Conservation (phyloP, 2,329 filamentous ascomycete species). For the Pseudogymnoascus sp. region DNA sequence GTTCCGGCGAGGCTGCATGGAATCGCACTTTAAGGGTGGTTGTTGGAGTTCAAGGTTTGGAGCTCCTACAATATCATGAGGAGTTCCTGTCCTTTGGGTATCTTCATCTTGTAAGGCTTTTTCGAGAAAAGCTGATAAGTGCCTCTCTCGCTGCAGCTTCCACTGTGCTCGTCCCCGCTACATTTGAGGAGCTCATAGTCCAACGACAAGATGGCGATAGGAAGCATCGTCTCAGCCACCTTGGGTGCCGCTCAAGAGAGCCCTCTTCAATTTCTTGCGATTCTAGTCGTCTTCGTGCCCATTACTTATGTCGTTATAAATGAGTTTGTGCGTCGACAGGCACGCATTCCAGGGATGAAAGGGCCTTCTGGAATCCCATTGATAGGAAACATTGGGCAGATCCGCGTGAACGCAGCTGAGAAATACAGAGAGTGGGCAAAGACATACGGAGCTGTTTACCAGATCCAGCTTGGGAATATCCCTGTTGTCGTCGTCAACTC, state of each 20-base stretch:
- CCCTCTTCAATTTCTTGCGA: conserved; percentile 11
- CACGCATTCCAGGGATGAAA: conserved; percentile 36
- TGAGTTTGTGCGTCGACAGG: conserved; percentile 16
- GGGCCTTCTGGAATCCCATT: conserved; percentile 44
- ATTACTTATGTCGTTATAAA: conserved; percentile 18
- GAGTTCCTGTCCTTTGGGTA: background rate
- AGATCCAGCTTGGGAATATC: conserved; percentile 49
- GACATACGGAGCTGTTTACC: conserved; percentile 43
- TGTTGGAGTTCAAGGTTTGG: background rate
- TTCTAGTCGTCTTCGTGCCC: conserved; percentile 11
- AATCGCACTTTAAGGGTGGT: background rate
- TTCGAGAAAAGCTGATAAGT: background rate
- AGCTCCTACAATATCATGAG: background rate
- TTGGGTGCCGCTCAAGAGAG: conserved; percentile 10
- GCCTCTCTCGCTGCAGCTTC: background rate
- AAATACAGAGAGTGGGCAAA: conserved; percentile 48
- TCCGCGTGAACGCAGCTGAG: conserved; percentile 46
- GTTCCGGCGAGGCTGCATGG: background rate
- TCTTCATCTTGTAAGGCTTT: background rate
- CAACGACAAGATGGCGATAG: conserved; percentile 15
- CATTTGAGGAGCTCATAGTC: background rate
- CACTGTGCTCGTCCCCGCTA: background rate
- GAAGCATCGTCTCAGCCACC: conserved; percentile 11
- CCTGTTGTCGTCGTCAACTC: conserved; percentile 49
- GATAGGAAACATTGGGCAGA: conserved; percentile 48